These are phyloP conservation scores for Aspergillus intermedius DNA, from an alignment of 2,329 filamentous ascomycete genomes.

Conservation along the genomic window DNA sequence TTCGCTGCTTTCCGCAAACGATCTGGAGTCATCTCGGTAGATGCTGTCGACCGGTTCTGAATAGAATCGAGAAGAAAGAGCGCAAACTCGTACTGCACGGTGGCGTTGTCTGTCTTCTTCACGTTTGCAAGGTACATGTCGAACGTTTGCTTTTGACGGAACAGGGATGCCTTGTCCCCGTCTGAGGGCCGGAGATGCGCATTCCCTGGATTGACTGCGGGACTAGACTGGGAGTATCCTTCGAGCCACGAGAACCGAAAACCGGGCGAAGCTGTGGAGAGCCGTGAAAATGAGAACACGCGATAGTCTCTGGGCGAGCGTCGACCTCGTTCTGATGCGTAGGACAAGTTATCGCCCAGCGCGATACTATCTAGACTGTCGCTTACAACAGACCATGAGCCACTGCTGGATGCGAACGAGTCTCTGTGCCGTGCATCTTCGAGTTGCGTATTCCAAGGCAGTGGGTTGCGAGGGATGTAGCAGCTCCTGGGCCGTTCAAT, in stretches of 20 bases:
- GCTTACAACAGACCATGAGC: slow-evolving; percentile 30
- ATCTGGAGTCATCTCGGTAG: slow-evolving; percentile 44
- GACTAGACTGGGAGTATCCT: slow-evolving; percentile 75
- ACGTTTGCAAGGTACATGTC: slow-evolving; percentile 97
- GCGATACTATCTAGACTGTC: slow-evolving; percentile 31
- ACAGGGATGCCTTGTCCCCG: slow-evolving; percentile 81
- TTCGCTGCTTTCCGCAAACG: slow-evolving; percentile 81
- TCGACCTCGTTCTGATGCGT: slow-evolving; percentile 60
- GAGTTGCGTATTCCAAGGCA: neutral
- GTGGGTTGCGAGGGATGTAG: neutral
- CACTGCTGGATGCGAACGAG: slow-evolving; percentile 20
- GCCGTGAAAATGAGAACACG: slow-evolving; percentile 44
- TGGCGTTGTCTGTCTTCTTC: slow-evolving; percentile 88
- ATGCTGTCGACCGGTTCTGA: slow-evolving; percentile 14
- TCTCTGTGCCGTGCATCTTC: neutral
- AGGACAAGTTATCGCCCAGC: slow-evolving; percentile 46
- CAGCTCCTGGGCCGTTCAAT: neutral
- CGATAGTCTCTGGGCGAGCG: slow-evolving; percentile 52
- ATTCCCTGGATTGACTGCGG: slow-evolving; percentile 66
- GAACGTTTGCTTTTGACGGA: slow-evolving; percentile 87
- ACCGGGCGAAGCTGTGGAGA: slow-evolving; percentile 51
- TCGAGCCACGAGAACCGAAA: slow-evolving; percentile 56
- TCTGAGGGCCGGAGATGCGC: slow-evolving; percentile 69
- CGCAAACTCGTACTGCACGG: slow-evolving; percentile 93
- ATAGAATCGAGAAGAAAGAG: slow-evolving; percentile 88